Evolutionary conservation across 768 basidiomycete species (phyloP), one percentile per base, ranked within the genome.

Genomic region (Russula virescens): DNA sequence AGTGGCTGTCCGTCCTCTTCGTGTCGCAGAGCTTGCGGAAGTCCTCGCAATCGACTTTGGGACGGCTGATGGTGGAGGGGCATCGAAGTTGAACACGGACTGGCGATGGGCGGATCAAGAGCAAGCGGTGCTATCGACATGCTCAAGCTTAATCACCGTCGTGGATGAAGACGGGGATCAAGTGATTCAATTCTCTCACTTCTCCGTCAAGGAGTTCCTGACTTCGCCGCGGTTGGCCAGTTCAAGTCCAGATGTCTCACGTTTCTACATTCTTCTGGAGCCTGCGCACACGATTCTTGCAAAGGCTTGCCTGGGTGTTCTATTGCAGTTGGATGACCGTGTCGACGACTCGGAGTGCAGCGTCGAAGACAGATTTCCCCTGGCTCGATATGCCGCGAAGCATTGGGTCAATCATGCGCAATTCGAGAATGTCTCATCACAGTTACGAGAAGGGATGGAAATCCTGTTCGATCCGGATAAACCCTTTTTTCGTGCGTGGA

Each of bases 191-290:
- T 56, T 56, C n/a, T 56, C 55, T 5, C 55, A 56, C 14, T 56
- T 56, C 26, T 56, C 55, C 6, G 55, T 56, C 3, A 56, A 56
- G 28, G 55, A 56, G n/a, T 56, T 31, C 43, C 55, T 56, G 10
- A 56, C 43, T 0, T 56, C 55, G n/a, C 11, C 19, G 19, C 43
- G 55, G 7, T 28, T 56, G 23, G 43, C 43, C 16, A 0, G 7
- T 34, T 23, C 55, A 5, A 45, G n/a, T 34, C n/a, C 19, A 5
- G 43, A 23, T 9, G 43, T 56, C 28, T 46, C 43, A 11, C n/a
- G 42, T 21, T 56, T 28, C 28, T 28, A 46, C n/a, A 21, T 45
- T 31, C 19, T 13, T 2, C 54, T 55, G 9, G 40, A 28, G 8
- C 19, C 54, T 6, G 42, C 54, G 6, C 54, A 55, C 26, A 31